These are phyloP conservation scores for Neurospora terricola DNA, from an alignment of 495 filamentous ascomycete species.

Conservation along the genomic window DNA sequence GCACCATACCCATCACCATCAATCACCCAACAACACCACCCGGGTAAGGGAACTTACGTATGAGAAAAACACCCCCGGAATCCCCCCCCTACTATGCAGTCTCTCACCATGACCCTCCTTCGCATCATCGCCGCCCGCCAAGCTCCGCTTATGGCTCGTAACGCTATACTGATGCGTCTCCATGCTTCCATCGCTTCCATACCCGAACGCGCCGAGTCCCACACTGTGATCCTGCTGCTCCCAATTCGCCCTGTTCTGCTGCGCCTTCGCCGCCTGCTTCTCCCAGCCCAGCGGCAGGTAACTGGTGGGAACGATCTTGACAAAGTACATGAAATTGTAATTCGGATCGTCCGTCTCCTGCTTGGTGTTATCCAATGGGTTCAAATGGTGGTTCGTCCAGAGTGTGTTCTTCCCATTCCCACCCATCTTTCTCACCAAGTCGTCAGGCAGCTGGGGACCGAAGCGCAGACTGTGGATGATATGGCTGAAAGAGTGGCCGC, in stretches of 20 bases:
- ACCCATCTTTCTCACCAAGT: conserved; percentile 52
- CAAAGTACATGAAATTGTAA: conserved; percentile 98
- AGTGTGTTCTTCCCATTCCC: conserved; percentile 27
- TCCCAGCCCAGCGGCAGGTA: conserved; percentile 85
- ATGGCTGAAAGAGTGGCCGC: conserved; percentile 78
- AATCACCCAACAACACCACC: background rate
- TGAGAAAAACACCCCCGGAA: conserved; percentile 96
- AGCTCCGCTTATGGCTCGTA: conserved; percentile 84
- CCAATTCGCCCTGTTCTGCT: conserved; percentile 10
- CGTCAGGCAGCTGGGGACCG: conserved; percentile 79
- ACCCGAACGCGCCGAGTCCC: conserved; percentile 54
- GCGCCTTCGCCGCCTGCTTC: conserved; percentile 12
- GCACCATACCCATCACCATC: background rate
- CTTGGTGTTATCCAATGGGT: conserved; percentile 77
- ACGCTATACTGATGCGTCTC: conserved; percentile 98
- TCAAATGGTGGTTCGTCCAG: conserved; percentile 84
- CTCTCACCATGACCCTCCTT: conserved; percentile 83
- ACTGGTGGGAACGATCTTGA: conserved; percentile 93
- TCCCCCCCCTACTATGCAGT: conserved; percentile 78
- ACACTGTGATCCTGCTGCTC: conserved; percentile 30
- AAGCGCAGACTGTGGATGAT: conserved; percentile 86
- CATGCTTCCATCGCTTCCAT: conserved; percentile 61
- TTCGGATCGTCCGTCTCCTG: conserved; percentile 71
- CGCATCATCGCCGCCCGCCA: conserved; percentile 70
- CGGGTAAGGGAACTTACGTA: conserved; percentile 53